These are phyloP conservation scores for Serpula lacrymans DNA, from an alignment of 768 basidiomycete genomes.

Conservation along the genomic window DNA sequence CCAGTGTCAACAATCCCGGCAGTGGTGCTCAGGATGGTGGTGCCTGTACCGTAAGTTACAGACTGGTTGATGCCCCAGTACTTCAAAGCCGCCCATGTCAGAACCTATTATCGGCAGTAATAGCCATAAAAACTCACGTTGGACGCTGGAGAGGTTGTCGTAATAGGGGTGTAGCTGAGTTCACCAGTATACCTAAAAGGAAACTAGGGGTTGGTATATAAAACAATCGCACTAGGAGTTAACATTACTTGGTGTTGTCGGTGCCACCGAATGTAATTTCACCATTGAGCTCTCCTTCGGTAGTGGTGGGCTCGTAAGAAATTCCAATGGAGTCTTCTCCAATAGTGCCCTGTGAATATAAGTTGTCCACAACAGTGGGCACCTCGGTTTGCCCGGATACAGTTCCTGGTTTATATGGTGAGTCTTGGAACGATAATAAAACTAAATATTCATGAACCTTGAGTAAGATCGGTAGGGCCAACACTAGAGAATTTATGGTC, in stretches of 20 bases:
- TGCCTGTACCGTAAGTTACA: slow-evolving; percentile 32
- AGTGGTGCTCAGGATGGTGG: slow-evolving; percentile 31
- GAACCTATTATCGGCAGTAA: background rate
- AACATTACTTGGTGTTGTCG: slow-evolving; percentile 40
- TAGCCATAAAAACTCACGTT: slow-evolving; percentile 12
- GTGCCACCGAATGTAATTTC: slow-evolving; percentile 54
- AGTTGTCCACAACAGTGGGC: slow-evolving; percentile 58
- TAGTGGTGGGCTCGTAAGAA: slow-evolving; percentile 48
- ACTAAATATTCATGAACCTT: slow-evolving; percentile 18
- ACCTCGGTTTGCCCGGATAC: slow-evolving; percentile 36
- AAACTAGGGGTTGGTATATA: background rate
- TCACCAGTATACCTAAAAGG: slow-evolving; percentile 26
- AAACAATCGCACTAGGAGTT: too few species aligned
- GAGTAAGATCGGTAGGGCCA: slow-evolving; percentile 49
- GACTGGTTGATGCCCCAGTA: slow-evolving; percentile 48
- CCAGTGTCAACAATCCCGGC: slow-evolving; percentile 53
- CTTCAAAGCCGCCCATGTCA: slow-evolving; percentile 2
- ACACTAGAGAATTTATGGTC: slow-evolving; percentile 28
- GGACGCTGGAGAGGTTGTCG: slow-evolving; percentile 43
- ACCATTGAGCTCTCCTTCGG: slow-evolving; percentile 38
- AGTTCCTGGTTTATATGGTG: slow-evolving; percentile 21
- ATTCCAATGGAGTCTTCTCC: slow-evolving; percentile 44
- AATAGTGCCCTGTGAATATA: slow-evolving; percentile 46
- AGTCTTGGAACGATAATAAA: background rate
- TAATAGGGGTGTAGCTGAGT: slow-evolving; percentile 39